Evolutionary conservation across 83 land plant genomes (phyloP), one percentile per base, ranked within the genome.

Genomic region (Picea engelmannii): DNA sequence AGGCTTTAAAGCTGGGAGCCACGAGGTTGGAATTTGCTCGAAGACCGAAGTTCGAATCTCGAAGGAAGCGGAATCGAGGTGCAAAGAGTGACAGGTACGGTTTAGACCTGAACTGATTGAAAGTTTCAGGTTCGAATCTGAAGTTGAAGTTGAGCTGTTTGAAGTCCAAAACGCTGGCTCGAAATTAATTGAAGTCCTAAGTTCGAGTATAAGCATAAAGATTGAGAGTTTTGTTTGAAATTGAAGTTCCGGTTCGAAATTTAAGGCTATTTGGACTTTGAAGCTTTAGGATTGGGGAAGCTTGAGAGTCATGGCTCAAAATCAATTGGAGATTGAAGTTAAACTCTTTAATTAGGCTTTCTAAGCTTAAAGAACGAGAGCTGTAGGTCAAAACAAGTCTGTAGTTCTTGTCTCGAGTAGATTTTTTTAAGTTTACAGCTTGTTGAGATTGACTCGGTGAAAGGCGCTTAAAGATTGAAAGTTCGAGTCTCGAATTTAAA

Each of bases 61-160:
- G 59, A 76, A 58, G 5, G 62, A 4, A 55, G 78, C 11, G 38
- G 58, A 44, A 21, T 74, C 75, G 75, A 70, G 44, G 60, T n/a
- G 25, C 58, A n/a, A 55, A 76, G 62, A 55, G 25, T 55, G 61
- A 76, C 78, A 76, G 78, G 62, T 76, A 76, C 49, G 62, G 78
- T 76, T 16, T 10, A 55, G 59, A 55, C 16, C 7, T 40, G 40
- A 3, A 58, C 17, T 58, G 60, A 58, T 25, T 58, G 17, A 23
- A 55, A 25, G 61, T 40, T 6, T 76, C 62, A 25, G 59, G 78
- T 58, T 49, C 77, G 60, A 76, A 20, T 24, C 23, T 58, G 27
- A 67, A 27, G 40, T 10, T 12, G 24, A 65, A 21, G 67, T 65
- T 65, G 31, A 67, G 31, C 0, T 67, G 70, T 67, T 67, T 67